Percentiles rank a stretch among this genome's conserved stretches.
Conservation (phyloP, 768 basidiomycete genomes). For the Exidia glandulosa region DNA sequence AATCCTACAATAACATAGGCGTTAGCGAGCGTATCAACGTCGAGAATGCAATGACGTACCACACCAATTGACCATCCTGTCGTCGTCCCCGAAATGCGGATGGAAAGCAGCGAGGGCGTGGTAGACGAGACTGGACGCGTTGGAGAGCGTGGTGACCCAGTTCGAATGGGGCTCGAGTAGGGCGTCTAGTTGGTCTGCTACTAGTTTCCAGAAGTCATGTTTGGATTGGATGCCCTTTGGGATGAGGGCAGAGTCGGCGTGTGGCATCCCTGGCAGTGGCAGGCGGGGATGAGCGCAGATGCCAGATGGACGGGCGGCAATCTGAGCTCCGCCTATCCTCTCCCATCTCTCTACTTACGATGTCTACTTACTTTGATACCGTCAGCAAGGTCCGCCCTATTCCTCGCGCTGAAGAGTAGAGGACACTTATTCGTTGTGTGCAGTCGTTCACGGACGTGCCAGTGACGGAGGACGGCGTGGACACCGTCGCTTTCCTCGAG, state of each 20-base stretch:
- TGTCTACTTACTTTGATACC: slow-evolving; percentile 61
- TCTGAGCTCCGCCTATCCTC: too few species aligned
- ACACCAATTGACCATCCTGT: slow-evolving; percentile 83
- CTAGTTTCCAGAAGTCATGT: slow-evolving; percentile 68
- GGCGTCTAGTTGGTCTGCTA: slow-evolving; percentile 47
- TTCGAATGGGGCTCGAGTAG: slow-evolving; percentile 58
- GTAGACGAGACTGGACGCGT: slow-evolving; percentile 72
- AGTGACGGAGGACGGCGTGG: slow-evolving; percentile 74
- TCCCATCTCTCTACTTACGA: too few species aligned
- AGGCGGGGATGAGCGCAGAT: not conserved
- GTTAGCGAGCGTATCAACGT: not conserved
- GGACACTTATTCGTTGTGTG: too few species aligned
- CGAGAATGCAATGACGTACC: too few species aligned
- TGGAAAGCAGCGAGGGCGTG: slow-evolving; percentile 61
- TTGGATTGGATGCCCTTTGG: slow-evolving; percentile 65
- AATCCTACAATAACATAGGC: slow-evolving; percentile 54
- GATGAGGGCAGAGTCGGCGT: slow-evolving; percentile 69
- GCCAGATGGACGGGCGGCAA: too few species aligned
- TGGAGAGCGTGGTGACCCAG: slow-evolving; percentile 88
- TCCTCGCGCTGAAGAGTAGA: not conserved
- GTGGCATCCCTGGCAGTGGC: slow-evolving; percentile 43
- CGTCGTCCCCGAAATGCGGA: slow-evolving; percentile 47
- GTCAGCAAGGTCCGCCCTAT: slow-evolving; percentile 30
- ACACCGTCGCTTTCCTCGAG: slow-evolving; percentile 80
- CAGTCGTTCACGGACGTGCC: slow-evolving; percentile 93